These are phyloP conservation scores for Akanthomyces lecanii DNA, from an alignment of 2,329 filamentous ascomycete species.

Conservation along the genomic window DNA sequence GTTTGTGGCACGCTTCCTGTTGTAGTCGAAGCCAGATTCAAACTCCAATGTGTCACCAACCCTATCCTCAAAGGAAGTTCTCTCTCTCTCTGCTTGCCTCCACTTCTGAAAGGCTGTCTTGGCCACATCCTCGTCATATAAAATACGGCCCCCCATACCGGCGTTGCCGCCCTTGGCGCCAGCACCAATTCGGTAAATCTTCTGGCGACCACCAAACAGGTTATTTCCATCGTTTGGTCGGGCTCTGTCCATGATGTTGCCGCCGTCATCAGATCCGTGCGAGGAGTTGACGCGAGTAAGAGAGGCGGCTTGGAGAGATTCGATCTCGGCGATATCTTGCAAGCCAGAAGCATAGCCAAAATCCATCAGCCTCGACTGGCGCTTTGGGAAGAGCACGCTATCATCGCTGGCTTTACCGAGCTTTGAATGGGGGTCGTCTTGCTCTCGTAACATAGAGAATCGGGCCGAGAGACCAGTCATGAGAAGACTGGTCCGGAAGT, in stretches of 20 bases:
- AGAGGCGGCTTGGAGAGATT: constrained; percentile 66
- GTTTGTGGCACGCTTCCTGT: constrained; percentile 76
- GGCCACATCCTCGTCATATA: constrained; percentile 86
- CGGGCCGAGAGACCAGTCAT: constrained; percentile 93
- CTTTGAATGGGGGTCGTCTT: constrained; percentile 84
- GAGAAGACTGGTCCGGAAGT: constrained; percentile 91
- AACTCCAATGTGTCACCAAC: constrained; percentile 32
- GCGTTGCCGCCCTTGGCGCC: constrained; percentile 36
- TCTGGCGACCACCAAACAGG: constrained; percentile 91
- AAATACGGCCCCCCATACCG: constrained; percentile 60
- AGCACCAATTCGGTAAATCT: constrained; percentile 80
- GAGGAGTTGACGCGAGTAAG: constrained; percentile 62
- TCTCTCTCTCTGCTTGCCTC: constrained; percentile 58
- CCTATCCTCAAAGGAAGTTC: constrained; percentile 39
- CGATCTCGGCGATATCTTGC: constrained; percentile 85
- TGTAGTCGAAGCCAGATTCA: constrained; percentile 57
- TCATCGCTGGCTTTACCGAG: constrained; percentile 94
- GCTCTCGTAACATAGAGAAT: constrained; percentile 94
- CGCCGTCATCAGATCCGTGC: constrained; percentile 54
- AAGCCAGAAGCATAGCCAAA: constrained; percentile 60
- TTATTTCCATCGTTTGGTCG: constrained; percentile 87
- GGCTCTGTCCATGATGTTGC: constrained; percentile 78
- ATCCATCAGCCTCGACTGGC: constrained; percentile 72
- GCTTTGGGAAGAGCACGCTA: constrained; percentile 79
- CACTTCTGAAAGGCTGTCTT: constrained; percentile 80